A percentile compares a stretch with the other conserved stretches of the same genome.
These are phyloP conservation scores for Trichosanthes cucumerina DNA, from an alignment of 306 rosid genomes.

Conservation along the genomic window DNA sequence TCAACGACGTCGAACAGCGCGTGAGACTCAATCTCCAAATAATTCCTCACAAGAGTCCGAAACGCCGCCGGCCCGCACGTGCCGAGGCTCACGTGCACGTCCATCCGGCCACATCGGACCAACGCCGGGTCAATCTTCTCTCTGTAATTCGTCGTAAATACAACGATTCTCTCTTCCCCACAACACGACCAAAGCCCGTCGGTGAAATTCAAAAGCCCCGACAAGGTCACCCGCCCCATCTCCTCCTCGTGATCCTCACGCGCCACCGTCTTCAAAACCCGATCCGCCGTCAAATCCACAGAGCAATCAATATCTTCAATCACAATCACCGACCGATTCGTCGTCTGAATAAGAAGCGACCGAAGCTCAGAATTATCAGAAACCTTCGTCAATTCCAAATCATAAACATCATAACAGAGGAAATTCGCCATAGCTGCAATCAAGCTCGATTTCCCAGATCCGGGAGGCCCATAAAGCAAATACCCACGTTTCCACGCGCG, in stretches of 20 bases:
- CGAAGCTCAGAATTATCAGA: constrained; percentile 75
- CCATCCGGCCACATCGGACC: constrained; percentile 81
- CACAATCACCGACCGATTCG: constrained; percentile 72
- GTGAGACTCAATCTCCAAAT: constrained; percentile 46
- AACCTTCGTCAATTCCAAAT: constrained; percentile 72
- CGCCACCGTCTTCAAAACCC: constrained; percentile 20
- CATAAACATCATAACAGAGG: constrained; percentile 79
- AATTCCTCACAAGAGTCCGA: constrained; percentile 41
- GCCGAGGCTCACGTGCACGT: constrained; percentile 71
- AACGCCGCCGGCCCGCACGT: constrained; percentile 70
- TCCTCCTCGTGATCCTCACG: constrained; percentile 26
- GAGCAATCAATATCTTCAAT: constrained; percentile 86
- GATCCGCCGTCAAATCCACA: constrained; percentile 62
- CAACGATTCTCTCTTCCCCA: constrained; percentile 72
- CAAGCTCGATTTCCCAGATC: constrained; percentile 79
- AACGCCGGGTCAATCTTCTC: constrained; percentile 75
- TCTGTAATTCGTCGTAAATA: constrained; percentile 64
- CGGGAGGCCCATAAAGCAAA: constrained; percentile 73
- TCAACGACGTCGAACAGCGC: constrained; percentile 48
- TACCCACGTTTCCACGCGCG: constrained; percentile 92
- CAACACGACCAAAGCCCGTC: constrained; percentile 89
- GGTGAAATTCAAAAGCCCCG: constrained; percentile 72
- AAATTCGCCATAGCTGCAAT: constrained; percentile 84
- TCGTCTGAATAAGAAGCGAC: constrained; percentile 63
- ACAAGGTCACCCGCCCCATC: constrained; percentile 54